A percentile compares a stretch with the other conserved stretches of the same genome.
Evolutionary conservation across 495 filamentous ascomycete species (phyloP).

Genomic region (Daldinia loculata): DNA sequence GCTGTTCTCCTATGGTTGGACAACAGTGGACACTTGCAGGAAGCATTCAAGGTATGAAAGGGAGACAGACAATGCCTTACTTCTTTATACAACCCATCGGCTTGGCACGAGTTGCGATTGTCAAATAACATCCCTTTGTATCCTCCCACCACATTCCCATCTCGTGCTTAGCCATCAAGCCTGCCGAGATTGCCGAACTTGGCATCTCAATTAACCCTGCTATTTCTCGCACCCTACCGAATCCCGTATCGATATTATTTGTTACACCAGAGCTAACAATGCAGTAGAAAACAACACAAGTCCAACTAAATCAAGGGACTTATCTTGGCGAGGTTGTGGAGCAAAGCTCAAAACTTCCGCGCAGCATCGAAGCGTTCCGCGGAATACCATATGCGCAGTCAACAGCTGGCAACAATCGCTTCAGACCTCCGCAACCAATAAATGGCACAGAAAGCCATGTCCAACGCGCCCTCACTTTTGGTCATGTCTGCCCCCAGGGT

Average conservation of each 20-base stretch:
- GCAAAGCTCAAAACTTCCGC: constrained; percentile 51
- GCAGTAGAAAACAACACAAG: constrained; percentile 38
- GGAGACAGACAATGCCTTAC: constrained; percentile 2
- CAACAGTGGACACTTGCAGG: constrained; percentile 16
- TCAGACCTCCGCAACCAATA: constrained; percentile 59
- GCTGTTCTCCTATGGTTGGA: constrained; percentile 26
- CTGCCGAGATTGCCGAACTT: constrained; percentile 17
- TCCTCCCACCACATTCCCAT: background rate
- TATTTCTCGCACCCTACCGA: background rate
- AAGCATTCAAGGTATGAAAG: constrained; percentile 31
- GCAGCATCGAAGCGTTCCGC: constrained; percentile 63
- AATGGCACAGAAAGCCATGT: constrained; percentile 34
- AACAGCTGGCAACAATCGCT: constrained; percentile 64
- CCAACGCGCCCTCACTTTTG: constrained; percentile 53
- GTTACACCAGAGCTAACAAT: constrained; percentile 31
- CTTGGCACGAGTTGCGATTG: constrained; percentile 26
- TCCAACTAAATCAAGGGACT: constrained; percentile 60
- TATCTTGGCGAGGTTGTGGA: constrained; percentile 60
- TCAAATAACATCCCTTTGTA: constrained; percentile 23
- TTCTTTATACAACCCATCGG: constrained; percentile 9
- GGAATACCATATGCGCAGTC: constrained; percentile 69
- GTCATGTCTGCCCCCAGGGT: constrained; percentile 53
- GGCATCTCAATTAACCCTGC: constrained; percentile 32
- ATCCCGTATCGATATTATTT: background rate
- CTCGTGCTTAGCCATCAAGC: background rate